Evolutionary conservation across 2,329 filamentous ascomycete genomes (phyloP).

Genomic region (Monosporascus sp.): DNA sequence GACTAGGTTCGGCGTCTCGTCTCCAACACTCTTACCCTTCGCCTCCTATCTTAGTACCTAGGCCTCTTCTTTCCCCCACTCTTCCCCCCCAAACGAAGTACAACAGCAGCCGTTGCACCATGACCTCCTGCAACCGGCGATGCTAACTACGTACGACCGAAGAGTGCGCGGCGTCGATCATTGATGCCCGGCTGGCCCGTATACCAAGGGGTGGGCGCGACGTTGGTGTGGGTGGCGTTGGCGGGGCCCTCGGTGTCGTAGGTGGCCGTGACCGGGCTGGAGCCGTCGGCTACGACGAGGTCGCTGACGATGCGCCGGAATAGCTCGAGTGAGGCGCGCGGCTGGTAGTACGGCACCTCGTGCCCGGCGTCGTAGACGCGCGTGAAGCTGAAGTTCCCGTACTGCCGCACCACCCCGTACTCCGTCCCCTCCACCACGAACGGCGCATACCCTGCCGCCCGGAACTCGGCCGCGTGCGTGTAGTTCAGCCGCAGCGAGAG

Average conservation of each 20-base stretch:
- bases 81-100: no score
- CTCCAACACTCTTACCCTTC: no score
- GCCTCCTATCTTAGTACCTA: no score
- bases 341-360: slow-evolving; percentile 21
- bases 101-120: no score
- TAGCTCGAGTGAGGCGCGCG: slow-evolving; percentile 51
- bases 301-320: slow-evolving; percentile 57
- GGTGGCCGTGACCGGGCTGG: slow-evolving; percentile 38
- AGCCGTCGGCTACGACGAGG: slow-evolving; percentile 49
- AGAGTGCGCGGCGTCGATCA: neutral
- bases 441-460: slow-evolving; percentile 63
- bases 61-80: no score
- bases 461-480: slow-evolving; percentile 50
- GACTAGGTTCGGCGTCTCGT: no score
- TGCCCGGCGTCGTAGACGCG: slow-evolving; percentile 14
- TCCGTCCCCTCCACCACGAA: slow-evolving; percentile 64
- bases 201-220: neutral
- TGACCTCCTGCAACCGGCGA: no score
- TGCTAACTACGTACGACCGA: no score
- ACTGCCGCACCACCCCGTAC: slow-evolving; percentile 68
- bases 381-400: slow-evolving; percentile 54
- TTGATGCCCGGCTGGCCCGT: neutral
- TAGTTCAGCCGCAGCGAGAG: slow-evolving; percentile 58
- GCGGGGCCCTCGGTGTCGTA: slow-evolving; percentile 54
- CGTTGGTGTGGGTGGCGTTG: slow-evolving; percentile 51